Conservation (phyloP, 148 eudicot species). For the Rhododendron vialii region DNA sequence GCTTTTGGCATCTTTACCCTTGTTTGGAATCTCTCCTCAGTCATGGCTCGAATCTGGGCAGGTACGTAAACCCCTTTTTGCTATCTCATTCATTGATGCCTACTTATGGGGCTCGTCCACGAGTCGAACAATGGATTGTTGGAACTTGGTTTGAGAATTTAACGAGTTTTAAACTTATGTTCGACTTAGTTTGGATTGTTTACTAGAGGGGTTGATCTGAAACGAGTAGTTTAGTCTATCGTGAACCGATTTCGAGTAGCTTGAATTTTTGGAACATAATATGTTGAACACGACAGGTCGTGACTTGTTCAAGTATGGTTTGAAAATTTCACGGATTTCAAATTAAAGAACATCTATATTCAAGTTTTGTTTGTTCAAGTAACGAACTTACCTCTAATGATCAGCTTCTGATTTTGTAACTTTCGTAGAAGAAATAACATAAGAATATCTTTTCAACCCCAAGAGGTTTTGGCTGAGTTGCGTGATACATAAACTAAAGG, state of each 20-base stretch:
- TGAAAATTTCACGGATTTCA: too few relatives aligned
- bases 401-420: too few relatives aligned
- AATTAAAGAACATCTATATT: too few relatives aligned
- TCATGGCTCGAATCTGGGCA: constrained; percentile 71
- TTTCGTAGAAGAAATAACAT: too few relatives aligned
- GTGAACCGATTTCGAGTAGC: neutral
- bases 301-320: too few relatives aligned
- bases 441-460: too few relatives aligned
- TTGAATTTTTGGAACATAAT: too few relatives aligned
- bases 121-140: neutral
- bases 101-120: neutral
- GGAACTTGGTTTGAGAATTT: neutral
- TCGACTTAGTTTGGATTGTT: neutral
- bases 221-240: neutral
- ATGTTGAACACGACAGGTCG: too few relatives aligned
- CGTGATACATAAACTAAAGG: too few relatives aligned
- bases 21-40: constrained; percentile 61
- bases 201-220: neutral
- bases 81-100: neutral
- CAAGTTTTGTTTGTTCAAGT: too few relatives aligned
- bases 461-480: too few relatives aligned
- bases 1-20: constrained; percentile 56
- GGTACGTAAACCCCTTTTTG: constrained; percentile 27
- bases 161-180: neutral
- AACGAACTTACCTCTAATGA: too few relatives aligned